Conservation (phyloP, 305 asterid genomes). For the Fraxinus angustifolia region DNA sequence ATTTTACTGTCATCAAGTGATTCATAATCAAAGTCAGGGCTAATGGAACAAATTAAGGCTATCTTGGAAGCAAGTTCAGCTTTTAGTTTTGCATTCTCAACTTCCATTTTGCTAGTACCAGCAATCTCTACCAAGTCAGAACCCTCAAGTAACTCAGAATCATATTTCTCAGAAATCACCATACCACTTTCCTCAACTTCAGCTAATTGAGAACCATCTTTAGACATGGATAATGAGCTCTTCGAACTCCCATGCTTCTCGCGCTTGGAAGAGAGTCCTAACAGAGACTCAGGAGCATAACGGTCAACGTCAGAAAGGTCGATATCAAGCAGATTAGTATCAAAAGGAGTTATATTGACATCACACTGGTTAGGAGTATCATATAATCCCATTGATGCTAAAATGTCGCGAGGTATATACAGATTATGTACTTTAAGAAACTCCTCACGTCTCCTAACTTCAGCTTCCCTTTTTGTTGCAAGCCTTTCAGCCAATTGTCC, state of each 20-base stretch:
- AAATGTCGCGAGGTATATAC: constrained; percentile 79
- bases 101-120: constrained; percentile 94
- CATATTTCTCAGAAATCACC: constrained; percentile 44
- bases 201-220: constrained; percentile 53
- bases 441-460: constrained; percentile 82
- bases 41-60: constrained; percentile 69
- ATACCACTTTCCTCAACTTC: constrained; percentile 45
- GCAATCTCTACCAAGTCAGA: constrained; percentile 83
- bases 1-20: constrained; percentile 60
- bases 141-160: constrained; percentile 50
- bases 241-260: constrained; percentile 54
- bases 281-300: constrained; percentile 79
- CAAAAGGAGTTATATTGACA: constrained; percentile 82
- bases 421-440: constrained; percentile 60
- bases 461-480: constrained; percentile 74
- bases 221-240: constrained; percentile 55
- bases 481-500: constrained; percentile 95
- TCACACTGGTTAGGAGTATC: constrained; percentile 81
- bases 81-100: constrained; percentile 89
- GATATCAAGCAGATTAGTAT: constrained; percentile 69
- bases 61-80: constrained; percentile 99
- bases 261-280: constrained; percentile 51
- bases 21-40: constrained; percentile 60
- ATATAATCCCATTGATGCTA: constrained; percentile 80
- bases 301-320: constrained; percentile 80